Conservation (phyloP, 768 basidiomycete species). For the Vararia minispora region DNA sequence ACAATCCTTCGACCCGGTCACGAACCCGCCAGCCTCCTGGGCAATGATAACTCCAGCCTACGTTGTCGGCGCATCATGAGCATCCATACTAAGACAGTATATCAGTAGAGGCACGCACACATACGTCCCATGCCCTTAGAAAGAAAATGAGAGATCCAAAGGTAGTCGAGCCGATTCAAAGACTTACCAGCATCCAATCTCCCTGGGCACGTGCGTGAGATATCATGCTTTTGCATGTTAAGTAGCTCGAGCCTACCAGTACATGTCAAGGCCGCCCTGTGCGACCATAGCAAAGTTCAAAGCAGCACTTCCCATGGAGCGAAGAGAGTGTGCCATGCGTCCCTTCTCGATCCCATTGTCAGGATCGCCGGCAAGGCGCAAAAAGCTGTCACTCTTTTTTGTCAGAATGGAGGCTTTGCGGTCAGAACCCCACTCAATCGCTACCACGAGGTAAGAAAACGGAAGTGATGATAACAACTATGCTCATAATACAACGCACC, state of each 20-base stretch:
- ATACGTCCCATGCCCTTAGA: conserved; percentile 75
- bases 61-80: not conserved
- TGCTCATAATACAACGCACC: conserved; percentile 25
- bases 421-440: conserved; percentile 86
- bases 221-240: not conserved
- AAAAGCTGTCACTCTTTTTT: conserved; percentile 57
- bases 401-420: conserved; percentile 40
- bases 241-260: conserved; percentile 45
- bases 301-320: conserved; percentile 78
- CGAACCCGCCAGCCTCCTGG: conserved; percentile 76
- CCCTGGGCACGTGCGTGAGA: conserved; percentile 43
- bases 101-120: conserved; percentile 27
- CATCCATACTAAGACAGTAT: not conserved
- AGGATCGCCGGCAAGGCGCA: conserved; percentile 64
- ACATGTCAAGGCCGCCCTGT: conserved; percentile 78
- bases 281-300: conserved; percentile 79
- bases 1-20: conserved; percentile 53
- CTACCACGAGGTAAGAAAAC: conserved; percentile 22
- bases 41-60: conserved; percentile 85
- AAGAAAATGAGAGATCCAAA: conserved; percentile 1
- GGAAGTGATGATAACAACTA: not conserved
- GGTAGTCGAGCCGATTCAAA: not conserved
- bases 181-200: conserved; percentile 64
- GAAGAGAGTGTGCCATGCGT: conserved; percentile 75
- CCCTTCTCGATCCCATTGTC: conserved; percentile 53